A percentile compares a stretch with the other conserved stretches of the same genome.
Conservation (phyloP, 139 green algal genomes). For the Desmodesmus armatus region DNA sequence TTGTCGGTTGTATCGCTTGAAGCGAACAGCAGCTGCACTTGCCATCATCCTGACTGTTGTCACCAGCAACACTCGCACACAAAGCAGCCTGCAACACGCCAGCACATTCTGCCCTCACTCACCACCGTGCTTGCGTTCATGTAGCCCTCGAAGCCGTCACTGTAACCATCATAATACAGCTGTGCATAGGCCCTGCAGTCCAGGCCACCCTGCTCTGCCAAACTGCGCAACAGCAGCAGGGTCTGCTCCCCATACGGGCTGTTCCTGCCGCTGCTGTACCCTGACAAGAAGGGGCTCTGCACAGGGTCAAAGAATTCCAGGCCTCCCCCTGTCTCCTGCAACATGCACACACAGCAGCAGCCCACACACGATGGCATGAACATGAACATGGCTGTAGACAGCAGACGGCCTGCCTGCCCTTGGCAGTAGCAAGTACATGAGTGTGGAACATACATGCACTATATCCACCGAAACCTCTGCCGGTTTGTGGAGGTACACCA, state of each 20-base stretch:
- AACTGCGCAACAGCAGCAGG: slow-evolving; percentile 52
- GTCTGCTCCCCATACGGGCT: slow-evolving; percentile 73
- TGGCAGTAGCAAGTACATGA: too few relatives aligned
- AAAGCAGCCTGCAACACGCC: not conserved
- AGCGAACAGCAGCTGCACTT: not conserved
- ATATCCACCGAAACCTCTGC: too few relatives aligned
- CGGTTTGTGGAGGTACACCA: too few relatives aligned
- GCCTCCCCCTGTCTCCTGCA: too few relatives aligned
- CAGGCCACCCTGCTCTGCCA: slow-evolving; percentile 53
- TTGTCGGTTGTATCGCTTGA: not conserved
- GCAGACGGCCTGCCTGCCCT: too few relatives aligned
- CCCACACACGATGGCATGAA: too few relatives aligned
- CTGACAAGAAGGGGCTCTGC: slow-evolving; percentile 61
- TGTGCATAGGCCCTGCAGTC: slow-evolving; percentile 58
- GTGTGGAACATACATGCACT: too few relatives aligned
- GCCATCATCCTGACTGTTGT: too few relatives aligned
- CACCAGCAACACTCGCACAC: not conserved
- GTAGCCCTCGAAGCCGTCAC: slow-evolving; percentile 64
- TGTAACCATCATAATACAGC: slow-evolving; percentile 36
- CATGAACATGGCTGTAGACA: too few relatives aligned
- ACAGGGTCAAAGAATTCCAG: slow-evolving; percentile 71
- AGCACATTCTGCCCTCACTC: not conserved
- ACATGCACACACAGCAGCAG: too few relatives aligned
- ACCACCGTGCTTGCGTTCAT: slow-evolving; percentile 61
- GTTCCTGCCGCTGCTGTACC: slow-evolving; percentile 56